Evolutionary conservation across 257 asterid genomes (phyloP), one percentile per base, ranked within the genome.

Genomic region (Petunia secreta): DNA sequence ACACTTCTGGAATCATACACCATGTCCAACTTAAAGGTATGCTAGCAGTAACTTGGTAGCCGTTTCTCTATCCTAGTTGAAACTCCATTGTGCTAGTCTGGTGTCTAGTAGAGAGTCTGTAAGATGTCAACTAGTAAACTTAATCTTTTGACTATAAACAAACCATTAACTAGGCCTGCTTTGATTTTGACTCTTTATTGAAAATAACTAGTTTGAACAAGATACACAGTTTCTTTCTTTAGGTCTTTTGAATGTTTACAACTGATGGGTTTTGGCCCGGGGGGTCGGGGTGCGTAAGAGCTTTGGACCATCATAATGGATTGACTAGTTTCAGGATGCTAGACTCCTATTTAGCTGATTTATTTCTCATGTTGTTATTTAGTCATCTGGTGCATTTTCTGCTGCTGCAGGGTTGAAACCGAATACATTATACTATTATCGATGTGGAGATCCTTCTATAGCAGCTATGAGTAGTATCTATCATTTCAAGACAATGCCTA

Each of bases 1-100:
- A 95, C 89, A 92, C 98, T 79, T 93, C 99, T 2, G 97, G 99
- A 68, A 91, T 93, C 77, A 93, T 95, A 73, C 99, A 95, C 85
- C 99, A 95, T 71, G 97, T 89, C 69, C 96, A 91, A 44, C 95
- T 95, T 64, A 88, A 89, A 41, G 99, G 98, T 93, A 87, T 60
- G 76, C 59, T 75, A 48, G 66, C 57, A 75, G 82, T 63, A 39
- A 53, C 62, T 25, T 48, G 39, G 62, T 46, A 16, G 0, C 69
- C 0, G 43, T 25, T 67, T 36, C 14, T 48, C 54, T 82, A 38
- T 75, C 74, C 40, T 80, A 43, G 77, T 65, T 16, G 13, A 41
- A 55, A 37, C 39, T 77, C 58, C 36, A 2, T 78, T 16, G 54
- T 39, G n/a, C 75, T 0, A 25, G 59, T 25, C 43, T 2, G 6